Evolutionary conservation across 306 rosid genomes (phyloP).

Genomic region (Coriaria nepalensis): DNA sequence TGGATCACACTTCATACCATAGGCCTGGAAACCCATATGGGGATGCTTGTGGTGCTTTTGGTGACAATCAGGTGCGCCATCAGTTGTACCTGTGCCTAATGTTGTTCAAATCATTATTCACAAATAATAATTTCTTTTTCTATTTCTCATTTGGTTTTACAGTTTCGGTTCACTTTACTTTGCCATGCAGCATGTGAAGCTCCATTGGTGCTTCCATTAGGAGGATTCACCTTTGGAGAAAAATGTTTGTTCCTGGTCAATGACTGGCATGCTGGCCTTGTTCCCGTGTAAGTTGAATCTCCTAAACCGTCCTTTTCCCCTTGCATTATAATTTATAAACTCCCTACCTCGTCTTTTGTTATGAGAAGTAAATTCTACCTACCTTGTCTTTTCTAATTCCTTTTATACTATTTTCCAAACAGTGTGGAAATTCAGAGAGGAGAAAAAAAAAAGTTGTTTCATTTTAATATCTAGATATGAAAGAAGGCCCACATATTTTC

Average conservation of each 20-base stretch:
- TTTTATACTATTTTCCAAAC: no score
- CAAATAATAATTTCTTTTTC: conserved; percentile 26
- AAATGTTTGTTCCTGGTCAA: conserved; percentile 58
- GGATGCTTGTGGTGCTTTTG: conserved; percentile 52
- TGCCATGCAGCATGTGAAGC: conserved; percentile 93
- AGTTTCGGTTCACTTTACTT: conserved; percentile 96
- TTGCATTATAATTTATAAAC: background rate
- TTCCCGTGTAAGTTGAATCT: conserved; percentile 49
- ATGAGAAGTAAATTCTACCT: background rate
- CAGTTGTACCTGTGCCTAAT: conserved; percentile 2
- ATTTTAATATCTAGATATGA: no score
- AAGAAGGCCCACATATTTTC: no score
- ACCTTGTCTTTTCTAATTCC: no score
- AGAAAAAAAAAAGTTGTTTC: no score
- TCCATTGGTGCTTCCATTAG: conserved; percentile 76
- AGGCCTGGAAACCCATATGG: conserved; percentile 89
- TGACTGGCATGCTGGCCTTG: conserved; percentile 96
- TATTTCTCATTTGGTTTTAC: conserved; percentile 47
- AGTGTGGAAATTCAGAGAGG: no score
- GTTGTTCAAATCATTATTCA: conserved; percentile 11
- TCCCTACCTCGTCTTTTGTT: background rate
- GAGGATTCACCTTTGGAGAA: conserved; percentile 74
- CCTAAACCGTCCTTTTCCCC: background rate
- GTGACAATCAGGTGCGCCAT: conserved; percentile 65
- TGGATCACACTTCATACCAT: conserved; percentile 67